Evolutionary conservation across 225 moss, liverwort and hornwort species (phyloP), one percentile per base, ranked within the genome.

Genomic region (Climacium dendroides): DNA sequence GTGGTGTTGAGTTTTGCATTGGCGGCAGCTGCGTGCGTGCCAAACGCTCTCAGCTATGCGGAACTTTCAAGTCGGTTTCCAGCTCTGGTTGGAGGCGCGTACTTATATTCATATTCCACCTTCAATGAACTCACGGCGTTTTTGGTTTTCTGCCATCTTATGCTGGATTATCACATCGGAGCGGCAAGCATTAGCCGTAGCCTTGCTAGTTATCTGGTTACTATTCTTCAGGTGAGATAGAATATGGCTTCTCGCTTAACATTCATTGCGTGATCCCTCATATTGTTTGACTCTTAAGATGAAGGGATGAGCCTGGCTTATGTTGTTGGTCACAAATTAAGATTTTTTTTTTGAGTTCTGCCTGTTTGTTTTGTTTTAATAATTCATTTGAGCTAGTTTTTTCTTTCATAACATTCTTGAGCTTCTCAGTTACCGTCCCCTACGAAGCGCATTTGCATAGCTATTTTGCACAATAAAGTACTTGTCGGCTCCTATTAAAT

Each of bases 111-210:
- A 26, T 99, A 99, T 84, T 95, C 94, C 70, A 94, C 95, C 74
- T 96, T 99, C 90, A 97, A 97, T 86, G 98, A 99, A 90, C 92
- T 99, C 90, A 94, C 96, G 57, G 98, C 98, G 80, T 99, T 97
- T 87, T 73, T 96, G 74, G 98, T 99, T n/a, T 96, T 97, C 92
- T 92, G 90, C 70, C 93, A 99, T 91, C 92, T 99, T 24, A 95
- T 99, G 97, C 88, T 99, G 85, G 98, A 99, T 91, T 97, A 99
- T 85, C 98, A 99, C 86, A 96, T 99, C 67, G 98, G 97, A 78
- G 98, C 98, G 58, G 98, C 98, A 69, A 99, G 96, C 89, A 95
- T 99, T 78, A 92, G 92, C 69, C 98, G 98, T 24, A 99, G 98
- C 89, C 94, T 99, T 89, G 95, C 98, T 29, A 95, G 95, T 89